These are phyloP conservation scores for Eucalyptus pauciflora DNA, from an alignment of 345 rosid species.

Conservation along the genomic window DNA sequence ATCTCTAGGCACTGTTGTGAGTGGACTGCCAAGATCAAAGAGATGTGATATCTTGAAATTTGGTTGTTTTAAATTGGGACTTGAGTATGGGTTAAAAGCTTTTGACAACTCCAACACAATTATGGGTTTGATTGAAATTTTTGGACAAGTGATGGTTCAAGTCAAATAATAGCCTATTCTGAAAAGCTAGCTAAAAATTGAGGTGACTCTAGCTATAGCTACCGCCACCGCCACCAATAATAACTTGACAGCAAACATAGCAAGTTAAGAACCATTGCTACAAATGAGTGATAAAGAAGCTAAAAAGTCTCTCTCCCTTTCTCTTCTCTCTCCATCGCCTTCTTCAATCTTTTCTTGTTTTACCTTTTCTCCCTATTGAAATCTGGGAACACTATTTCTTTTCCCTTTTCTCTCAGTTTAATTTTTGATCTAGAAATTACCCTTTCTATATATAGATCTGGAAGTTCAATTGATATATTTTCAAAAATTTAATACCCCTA, in stretches of 20 bases:
- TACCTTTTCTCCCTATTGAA: too few relatives aligned
- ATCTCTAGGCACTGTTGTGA: not conserved
- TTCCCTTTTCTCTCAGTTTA: not conserved
- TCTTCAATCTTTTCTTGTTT: not conserved
- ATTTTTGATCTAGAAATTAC: not conserved
- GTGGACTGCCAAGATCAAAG: not conserved
- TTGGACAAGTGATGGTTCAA: not conserved
- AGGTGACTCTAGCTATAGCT: not conserved
- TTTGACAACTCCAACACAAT: not conserved
- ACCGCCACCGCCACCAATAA: accelerated
- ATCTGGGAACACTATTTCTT: too few relatives aligned
- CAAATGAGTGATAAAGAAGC: not conserved
- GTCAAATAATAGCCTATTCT: not conserved
- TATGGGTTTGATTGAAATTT: not conserved
- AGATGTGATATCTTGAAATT: not conserved
- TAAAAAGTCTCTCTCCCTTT: not conserved
- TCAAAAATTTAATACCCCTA: not conserved
- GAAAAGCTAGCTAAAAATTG: not conserved
- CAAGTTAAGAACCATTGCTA: not conserved
- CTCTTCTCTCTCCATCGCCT: not conserved
- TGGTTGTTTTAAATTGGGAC: not conserved
- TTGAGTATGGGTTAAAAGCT: not conserved
- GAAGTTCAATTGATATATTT: too few relatives aligned
- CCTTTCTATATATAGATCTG: not conserved
- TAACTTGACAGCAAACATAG: not conserved